Percentiles rank a stretch among this genome's conserved stretches.
Evolutionary conservation across 1,284 basidiomycete genomes (phyloP).

Genomic region (Fistulina hepatica): DNA sequence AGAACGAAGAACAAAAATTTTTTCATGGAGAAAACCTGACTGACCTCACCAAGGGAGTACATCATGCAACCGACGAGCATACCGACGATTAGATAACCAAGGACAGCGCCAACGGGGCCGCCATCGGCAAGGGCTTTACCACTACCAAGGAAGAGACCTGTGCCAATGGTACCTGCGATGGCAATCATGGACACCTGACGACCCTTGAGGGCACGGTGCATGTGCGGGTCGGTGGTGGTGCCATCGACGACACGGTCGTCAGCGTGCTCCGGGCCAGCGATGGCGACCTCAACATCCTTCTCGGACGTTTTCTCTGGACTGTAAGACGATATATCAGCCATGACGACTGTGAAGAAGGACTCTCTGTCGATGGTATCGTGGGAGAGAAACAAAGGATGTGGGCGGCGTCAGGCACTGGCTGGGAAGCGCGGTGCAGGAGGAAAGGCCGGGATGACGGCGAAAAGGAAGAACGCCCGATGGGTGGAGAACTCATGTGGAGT

Average conservation of each 20-base stretch:
- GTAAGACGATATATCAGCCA: too few species aligned
- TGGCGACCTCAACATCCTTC: constrained; percentile 9
- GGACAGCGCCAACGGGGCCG: constrained; percentile 18
- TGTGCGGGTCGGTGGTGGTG: constrained; percentile 7
- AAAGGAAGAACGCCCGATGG: too few species aligned
- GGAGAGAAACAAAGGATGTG: too few species aligned
- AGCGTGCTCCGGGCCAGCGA: constrained; percentile 7
- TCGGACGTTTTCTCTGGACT: too few species aligned
- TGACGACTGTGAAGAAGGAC: too few species aligned
- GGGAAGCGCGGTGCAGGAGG: too few species aligned
- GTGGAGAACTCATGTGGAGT: too few species aligned
- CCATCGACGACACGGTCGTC: constrained; percentile 8
- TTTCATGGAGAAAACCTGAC: too few species aligned
- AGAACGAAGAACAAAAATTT: neutral
- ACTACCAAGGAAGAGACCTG: constrained; percentile 15
- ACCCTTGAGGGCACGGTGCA: constrained; percentile 22
- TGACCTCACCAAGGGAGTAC: constrained; percentile 25
- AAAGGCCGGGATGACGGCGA: too few species aligned
- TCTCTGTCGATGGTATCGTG: too few species aligned
- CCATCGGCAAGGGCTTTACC: constrained; percentile 18
- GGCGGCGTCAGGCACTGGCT: too few species aligned
- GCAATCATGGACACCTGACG: constrained; percentile 28
- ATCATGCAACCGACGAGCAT: constrained; percentile 23
- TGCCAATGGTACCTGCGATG: constrained; percentile 9
- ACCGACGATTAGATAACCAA: constrained; percentile 18